Percentiles rank a stretch among this genome's conserved stretches.
These are phyloP conservation scores for Mortierella claussenii DNA, from an alignment of 192 early-diverging fungal genomes.

Conservation along the genomic window DNA sequence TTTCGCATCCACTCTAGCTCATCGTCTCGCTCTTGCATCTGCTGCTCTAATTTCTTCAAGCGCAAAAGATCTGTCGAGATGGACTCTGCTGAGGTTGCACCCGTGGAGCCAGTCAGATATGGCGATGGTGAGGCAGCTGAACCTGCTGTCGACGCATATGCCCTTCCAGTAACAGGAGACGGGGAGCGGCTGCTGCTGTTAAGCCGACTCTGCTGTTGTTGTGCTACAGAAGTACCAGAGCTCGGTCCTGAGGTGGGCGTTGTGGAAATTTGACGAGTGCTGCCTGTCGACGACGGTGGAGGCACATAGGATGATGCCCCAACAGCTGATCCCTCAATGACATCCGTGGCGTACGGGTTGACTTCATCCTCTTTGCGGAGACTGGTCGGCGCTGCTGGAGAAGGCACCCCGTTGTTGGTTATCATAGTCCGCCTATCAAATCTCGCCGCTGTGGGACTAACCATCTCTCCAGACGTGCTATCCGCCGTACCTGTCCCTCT, in stretches of 20 bases:
- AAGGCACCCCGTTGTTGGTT: background rate
- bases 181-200: constrained; percentile 13
- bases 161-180: constrained; percentile 11
- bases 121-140: constrained; percentile 1
- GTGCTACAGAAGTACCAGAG: background rate
- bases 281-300: constrained; percentile 1
- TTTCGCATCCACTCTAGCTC: constrained; percentile 16
- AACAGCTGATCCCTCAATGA: background rate
- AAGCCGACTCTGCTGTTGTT: background rate
- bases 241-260: background rate
- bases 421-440: constrained; percentile 19
- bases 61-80: constrained; percentile 1
- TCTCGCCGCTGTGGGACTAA: constrained; percentile 10
- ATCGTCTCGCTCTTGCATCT: constrained; percentile 32
- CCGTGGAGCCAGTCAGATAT: background rate
- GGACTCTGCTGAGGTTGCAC: background rate
- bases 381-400: constrained; percentile 4
- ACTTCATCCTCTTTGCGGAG: constrained; percentile 11
- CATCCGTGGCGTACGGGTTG: constrained; percentile 28
- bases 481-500: no score
- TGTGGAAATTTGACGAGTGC: background rate
- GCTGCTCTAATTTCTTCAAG: constrained; percentile 16
- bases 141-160: background rate
- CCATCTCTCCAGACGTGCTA: no score
- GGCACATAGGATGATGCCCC: constrained; percentile 1